Base-by-base conservation (phyloP, 225 moss, liverwort and hornwort species). In the Straminergon stramineum region DNA sequence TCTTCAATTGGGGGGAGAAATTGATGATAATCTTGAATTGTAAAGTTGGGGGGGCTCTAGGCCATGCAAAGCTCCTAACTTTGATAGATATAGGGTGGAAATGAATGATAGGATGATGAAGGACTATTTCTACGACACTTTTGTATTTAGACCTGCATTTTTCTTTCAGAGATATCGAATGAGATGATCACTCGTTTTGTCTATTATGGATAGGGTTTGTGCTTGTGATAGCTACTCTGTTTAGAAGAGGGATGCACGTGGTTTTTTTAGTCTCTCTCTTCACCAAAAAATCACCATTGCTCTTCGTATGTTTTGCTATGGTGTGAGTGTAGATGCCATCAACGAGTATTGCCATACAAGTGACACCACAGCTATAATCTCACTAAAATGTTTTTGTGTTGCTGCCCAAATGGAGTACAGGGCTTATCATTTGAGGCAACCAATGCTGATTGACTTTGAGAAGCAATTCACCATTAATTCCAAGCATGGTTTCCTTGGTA, bases 91-190 rank as follows among this genome's bases (percentile, higher is more conserved):
- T 68, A 68, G 37, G 21, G 6, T 0, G 11, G 2, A 68, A 21
- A 68, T 37, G 11, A 35, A 37, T 21, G 10, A 37, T 10, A 68
- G 3, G 67, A 67, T 67, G 20, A 67, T 67, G 67, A 37, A 67
- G 68, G 68, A 21, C 20, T 68, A 20, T 11, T 37, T 68, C 2
- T 68, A 3, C 37, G 11, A 37, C 12, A 68, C 2, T 11, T 11
- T 0, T 68, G 0, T 68, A 37, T 68, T 37, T 68, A 4, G 68
- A 37, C 21, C 4, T 37, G 2, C 37, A 68, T 68, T 68, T 68
- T 68, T 68, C 0, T 0, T 2, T 20, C 0, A 0, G 3, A 69
- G 13, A 7, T n/a, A 21, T 39, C 0, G 7, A 2, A n/a, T 69
- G 13, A 69, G 23, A 23, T 6, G 3, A 23, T 69, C 23, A 69